A percentile compares a stretch with the other conserved stretches of the same genome.
Evolutionary conservation across 2,329 filamentous ascomycete species (phyloP).

Genomic region (Lasiodiplodia sp.): DNA sequence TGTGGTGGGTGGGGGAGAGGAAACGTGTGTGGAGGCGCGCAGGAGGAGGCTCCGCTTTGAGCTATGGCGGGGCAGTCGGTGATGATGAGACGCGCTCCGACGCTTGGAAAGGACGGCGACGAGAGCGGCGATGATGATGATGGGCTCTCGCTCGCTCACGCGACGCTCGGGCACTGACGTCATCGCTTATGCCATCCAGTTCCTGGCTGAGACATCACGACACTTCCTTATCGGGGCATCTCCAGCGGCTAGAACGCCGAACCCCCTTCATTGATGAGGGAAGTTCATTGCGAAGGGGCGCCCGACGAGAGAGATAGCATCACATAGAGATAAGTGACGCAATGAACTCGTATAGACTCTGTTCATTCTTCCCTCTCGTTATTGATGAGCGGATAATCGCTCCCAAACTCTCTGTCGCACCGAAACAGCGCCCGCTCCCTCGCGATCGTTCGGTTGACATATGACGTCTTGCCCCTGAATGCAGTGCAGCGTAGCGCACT

Average conservation of each 20-base stretch:
- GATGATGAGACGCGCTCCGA: background rate
- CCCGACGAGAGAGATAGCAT: background rate
- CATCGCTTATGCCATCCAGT: background rate
- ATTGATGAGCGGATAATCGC: background rate
- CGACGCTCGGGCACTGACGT: background rate
- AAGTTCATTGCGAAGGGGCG: background rate
- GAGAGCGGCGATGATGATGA: background rate
- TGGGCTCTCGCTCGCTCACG: background rate
- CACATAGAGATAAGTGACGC: background rate
- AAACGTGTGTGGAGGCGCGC: background rate
- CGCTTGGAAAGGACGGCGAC: background rate
- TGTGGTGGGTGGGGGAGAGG: background rate
- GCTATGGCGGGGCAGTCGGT: background rate
- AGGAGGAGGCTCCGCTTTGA: background rate
- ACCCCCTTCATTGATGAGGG: background rate
- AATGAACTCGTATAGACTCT: background rate
- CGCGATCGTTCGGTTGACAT: background rate
- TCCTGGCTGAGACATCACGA: background rate
- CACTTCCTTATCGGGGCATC: background rate
- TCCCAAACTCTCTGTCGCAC: background rate
- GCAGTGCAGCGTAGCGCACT: background rate
- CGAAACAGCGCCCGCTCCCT: too few species aligned
- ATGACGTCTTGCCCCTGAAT: background rate
- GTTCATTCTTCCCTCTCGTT: too few species aligned
- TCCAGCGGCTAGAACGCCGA: background rate